Evolutionary conservation across 495 filamentous ascomycete genomes (phyloP).

Genomic region (Podospora tetraspora): DNA sequence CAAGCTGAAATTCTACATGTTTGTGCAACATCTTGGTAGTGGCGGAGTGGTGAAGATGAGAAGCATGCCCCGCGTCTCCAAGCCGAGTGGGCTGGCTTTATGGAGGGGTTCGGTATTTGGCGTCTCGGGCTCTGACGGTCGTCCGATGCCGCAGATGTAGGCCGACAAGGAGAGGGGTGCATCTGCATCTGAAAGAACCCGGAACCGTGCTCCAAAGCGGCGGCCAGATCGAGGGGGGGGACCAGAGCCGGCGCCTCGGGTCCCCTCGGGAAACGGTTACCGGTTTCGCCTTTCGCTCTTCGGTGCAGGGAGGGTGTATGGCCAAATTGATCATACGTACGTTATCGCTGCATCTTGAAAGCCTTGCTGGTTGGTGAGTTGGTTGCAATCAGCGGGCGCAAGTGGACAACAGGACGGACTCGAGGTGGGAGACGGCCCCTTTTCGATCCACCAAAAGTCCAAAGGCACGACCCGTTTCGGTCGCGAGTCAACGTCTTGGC

Average conservation of each 20-base stretch:
- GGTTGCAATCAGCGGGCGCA: background rate
- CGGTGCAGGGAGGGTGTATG: background rate
- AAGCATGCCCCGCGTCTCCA: background rate
- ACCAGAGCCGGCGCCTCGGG: background rate
- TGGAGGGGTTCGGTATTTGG: background rate
- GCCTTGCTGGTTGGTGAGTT: background rate
- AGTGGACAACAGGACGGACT: background rate
- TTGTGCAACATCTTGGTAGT: background rate
- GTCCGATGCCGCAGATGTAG: background rate
- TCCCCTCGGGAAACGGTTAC: background rate
- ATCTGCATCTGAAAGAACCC: background rate
- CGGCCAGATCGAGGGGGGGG: background rate
- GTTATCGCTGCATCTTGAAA: background rate
- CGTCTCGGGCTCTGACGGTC: background rate
- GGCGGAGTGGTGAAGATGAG: background rate
- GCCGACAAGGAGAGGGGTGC: background rate
- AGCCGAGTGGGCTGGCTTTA: background rate
- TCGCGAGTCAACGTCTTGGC: constrained; percentile 10
- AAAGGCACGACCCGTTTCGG: background rate
- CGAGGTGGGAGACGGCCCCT: background rate
- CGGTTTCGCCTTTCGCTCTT: background rate
- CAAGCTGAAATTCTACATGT: background rate
- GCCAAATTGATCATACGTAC: background rate
- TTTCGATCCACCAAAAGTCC: background rate
- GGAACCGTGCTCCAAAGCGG: background rate